Evolutionary conservation across 768 basidiomycete species (phyloP), one percentile per base, ranked within the genome.

Genomic region (Trametes sanguinea): DNA sequence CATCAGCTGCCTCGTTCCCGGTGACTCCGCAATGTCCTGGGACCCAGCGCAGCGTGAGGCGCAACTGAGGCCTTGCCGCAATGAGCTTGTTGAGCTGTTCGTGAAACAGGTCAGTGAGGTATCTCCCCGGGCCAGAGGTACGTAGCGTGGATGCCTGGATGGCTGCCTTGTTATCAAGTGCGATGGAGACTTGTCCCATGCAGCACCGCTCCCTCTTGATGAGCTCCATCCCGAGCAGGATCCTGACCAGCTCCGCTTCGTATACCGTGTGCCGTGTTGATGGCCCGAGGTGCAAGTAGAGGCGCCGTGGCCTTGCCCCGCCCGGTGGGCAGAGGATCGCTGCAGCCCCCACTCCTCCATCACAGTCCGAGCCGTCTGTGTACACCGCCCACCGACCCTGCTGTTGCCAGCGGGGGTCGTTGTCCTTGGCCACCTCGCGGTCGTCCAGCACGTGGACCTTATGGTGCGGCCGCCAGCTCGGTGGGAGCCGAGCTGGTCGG

Each of bases 361-460:
- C 35, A 61, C 74, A 72, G 11, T 63, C 71, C 14, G 70, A 76
- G 8, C 75, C 73, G 43, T 75, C 75, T 5, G 73, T 66, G 59
- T 72, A 76, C 0, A 75, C 54, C 14, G 52, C 43, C 0, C 60
- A 42, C 0, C 59, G 60, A n/a, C 47, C 47, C 0, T 39, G 16
- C 16, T n/a, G 37, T 43, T 6, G 37, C 52, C 63, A 65, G 2
- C 22, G 35, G 35, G 35, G 11, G 3, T 6, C 11, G 8, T 64
- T 63, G 2, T 65, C 51, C 50, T 40, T 52, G 10, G 33, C 11
- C 3, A 69, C 69, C 14, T 60, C 55, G 9, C 61, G 42, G 32
- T 61, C 42, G 3, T 11, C 13, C 3, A 50, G 51, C 0, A 68
- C 62, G 2, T 44, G n/a, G 9, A 37, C 56, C 1, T 39, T 22